Base-by-base conservation (phyloP, 345 rosid species). In the Eucalyptus erythrocorys region DNA sequence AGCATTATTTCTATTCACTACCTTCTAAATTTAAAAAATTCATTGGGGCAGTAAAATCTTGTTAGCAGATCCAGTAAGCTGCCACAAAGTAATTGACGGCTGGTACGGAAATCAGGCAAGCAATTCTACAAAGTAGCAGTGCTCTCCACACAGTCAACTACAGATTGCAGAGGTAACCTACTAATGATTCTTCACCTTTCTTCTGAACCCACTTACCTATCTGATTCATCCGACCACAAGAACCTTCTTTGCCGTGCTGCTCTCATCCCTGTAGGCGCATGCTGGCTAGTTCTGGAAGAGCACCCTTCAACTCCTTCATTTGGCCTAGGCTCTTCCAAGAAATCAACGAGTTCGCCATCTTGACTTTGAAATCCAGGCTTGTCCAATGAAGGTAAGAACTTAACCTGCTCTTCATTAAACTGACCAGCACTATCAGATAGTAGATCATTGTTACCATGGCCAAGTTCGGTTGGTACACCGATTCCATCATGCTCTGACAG, bases 151-250 rank as follows among this genome's bases (percentile, higher is more conserved):
- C 47, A 21, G 84, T 76, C 47, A 76, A 40, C 30, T 40, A 76
- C 84, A 76, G 84, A 76, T 21, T 76, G 30, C 16, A 2, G 30
- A 21, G 84, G 84, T 40, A 40, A 40, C 47, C 82, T 37, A 76
- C 26, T 24, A 76, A 86, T 49, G 48, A 22, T n/a, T 45, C 59
- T 76, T 76, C 21, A 47, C 84, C 30, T 76, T 40, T 76, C 84
- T 76, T 40, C 30, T 40, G 27, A 34, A 34, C 87, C 49, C 76
- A 37, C 88, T 90, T 93, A 97, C 99, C 97, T 96, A 92, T 97
- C 99, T 5, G 94, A 93, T 91, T 92, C 96, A 92, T 96, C 99
- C 79, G 98, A 96, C 99, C 99, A 97, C 40, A 86, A 90, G 91
- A 93, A 96, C 91, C 97, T 95, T 88, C 89, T 93, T 57, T 88